A percentile compares a stretch with the other conserved stretches of the same genome.
Evolutionary conservation across 805 yeast species (phyloP).

Genomic region (Sugiyamaella floridensis): DNA sequence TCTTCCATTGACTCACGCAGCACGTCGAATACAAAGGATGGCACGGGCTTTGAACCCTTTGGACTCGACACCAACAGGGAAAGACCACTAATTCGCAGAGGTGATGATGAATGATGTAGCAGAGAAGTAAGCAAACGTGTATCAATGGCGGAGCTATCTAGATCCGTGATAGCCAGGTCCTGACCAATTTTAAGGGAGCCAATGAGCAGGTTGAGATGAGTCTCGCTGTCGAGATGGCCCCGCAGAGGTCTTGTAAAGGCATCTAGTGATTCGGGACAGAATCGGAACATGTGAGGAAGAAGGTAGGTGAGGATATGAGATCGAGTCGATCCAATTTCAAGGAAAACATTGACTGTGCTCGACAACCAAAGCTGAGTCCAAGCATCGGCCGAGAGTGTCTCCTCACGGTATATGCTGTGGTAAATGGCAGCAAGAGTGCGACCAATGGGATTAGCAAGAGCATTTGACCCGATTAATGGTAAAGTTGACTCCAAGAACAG

Average conservation of each 20-base stretch:
- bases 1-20: conserved; percentile 41
- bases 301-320: conserved; percentile 52
- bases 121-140: conserved; percentile 31
- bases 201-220: conserved; percentile 38
- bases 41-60: conserved; percentile 54
- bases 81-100: conserved; percentile 47
- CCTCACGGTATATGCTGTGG: neutral
- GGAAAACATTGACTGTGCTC: conserved; percentile 34
- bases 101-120: conserved; percentile 41
- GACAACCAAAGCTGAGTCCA: conserved; percentile 53
- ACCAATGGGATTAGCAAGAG: conserved; percentile 52
- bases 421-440: conserved; percentile 20
- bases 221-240: conserved; percentile 10
- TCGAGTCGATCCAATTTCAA: conserved; percentile 27
- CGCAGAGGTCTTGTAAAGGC: conserved; percentile 33
- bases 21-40: conserved; percentile 37
- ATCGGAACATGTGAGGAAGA: conserved; percentile 55
- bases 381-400: conserved; percentile 12
- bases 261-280: conserved; percentile 40
- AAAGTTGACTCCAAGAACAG: conserved; percentile 43
- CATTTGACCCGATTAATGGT: conserved; percentile 45
- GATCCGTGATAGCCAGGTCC: conserved; percentile 41
- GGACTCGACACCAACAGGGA: conserved; percentile 56
- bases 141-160: conserved; percentile 43
- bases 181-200: conserved; percentile 60